Evolutionary conservation across 2,329 filamentous ascomycete species (phyloP).

Genomic region (Ceratocystis cacaofunesta): DNA sequence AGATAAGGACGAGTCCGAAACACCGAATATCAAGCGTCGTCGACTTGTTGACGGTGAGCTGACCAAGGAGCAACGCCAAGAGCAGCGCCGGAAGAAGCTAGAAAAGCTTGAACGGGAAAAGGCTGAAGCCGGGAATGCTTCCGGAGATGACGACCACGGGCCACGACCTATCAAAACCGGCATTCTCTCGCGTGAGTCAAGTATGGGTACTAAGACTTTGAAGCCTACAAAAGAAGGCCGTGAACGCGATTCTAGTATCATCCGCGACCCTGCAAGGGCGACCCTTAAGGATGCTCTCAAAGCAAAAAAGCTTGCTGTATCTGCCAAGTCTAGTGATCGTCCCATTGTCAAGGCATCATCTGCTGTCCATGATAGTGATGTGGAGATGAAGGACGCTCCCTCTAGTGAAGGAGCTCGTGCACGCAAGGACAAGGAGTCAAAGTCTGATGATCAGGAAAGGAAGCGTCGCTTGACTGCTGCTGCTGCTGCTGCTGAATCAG

Average conservation of each 20-base stretch:
- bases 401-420: neutral
- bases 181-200: slow-evolving; percentile 10
- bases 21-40: slow-evolving; percentile 42
- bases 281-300: slow-evolving; percentile 28
- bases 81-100: slow-evolving; percentile 8
- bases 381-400: slow-evolving; percentile 37
- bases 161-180: slow-evolving; percentile 28
- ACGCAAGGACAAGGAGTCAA: slow-evolving; percentile 21
- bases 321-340: slow-evolving; percentile 10
- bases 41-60: slow-evolving; percentile 38
- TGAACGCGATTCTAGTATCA: slow-evolving; percentile 11
- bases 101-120: slow-evolving; percentile 5
- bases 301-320: slow-evolving; percentile 26
- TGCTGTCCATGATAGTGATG: slow-evolving; percentile 34
- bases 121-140: slow-evolving; percentile 27
- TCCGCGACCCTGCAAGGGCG: slow-evolving; percentile 20
- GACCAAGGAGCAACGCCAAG: slow-evolving; percentile 27
- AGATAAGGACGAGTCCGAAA: slow-evolving; percentile 39
- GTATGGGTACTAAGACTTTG: slow-evolving; percentile 10
- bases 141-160: slow-evolving; percentile 30
- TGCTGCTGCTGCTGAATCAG: slow-evolving; percentile 22
- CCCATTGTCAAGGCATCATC: slow-evolving; percentile 21
- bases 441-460: slow-evolving; percentile 26
- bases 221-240: slow-evolving; percentile 17
- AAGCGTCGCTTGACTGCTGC: slow-evolving; percentile 23